phyloP scores from a whole-genome alignment of 1,139 yeast species.

The Nakaseomyces bracarensis region DNA sequence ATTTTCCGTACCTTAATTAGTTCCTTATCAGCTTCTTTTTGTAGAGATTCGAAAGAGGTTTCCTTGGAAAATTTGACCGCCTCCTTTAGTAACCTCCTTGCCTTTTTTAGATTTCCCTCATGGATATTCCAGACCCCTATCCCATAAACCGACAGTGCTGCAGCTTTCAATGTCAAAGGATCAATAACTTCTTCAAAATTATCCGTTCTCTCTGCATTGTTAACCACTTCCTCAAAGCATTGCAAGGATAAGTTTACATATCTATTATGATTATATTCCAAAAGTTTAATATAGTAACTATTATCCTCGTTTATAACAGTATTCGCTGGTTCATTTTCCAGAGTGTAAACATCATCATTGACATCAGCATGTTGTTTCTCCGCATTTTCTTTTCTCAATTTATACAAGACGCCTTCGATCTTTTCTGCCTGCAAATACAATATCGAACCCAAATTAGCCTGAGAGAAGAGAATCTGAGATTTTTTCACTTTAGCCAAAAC shows the following conservation, averaged over 20 bases:
- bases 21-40: conserved; percentile 58
- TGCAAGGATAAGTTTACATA: conserved; percentile 40
- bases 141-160: conserved; percentile 75
- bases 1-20: conserved; percentile 34
- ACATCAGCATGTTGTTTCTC: background rate
- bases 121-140: conserved; percentile 72
- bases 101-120: conserved; percentile 34
- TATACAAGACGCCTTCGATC: conserved; percentile 41
- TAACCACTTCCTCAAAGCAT: conserved; percentile 46
- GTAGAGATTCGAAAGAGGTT: conserved; percentile 53
- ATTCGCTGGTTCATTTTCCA: too few species aligned
- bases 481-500: conserved; percentile 57
- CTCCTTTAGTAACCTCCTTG: conserved; percentile 55
- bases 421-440: conserved; percentile 62
- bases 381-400: conserved; percentile 17
- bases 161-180: conserved; percentile 37
- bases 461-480: conserved; percentile 53
- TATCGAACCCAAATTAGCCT: conserved; percentile 63
- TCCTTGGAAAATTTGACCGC: conserved; percentile 62
- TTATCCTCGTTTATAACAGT: background rate
- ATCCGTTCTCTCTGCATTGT: conserved; percentile 35
- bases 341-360: too few species aligned
- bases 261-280: conserved; percentile 32
- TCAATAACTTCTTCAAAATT: conserved; percentile 44
- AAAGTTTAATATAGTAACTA: conserved; percentile 11